Evolutionary conservation across 2,329 filamentous ascomycete species (phyloP).

Genomic region (Chrysoporthe austroafricana): DNA sequence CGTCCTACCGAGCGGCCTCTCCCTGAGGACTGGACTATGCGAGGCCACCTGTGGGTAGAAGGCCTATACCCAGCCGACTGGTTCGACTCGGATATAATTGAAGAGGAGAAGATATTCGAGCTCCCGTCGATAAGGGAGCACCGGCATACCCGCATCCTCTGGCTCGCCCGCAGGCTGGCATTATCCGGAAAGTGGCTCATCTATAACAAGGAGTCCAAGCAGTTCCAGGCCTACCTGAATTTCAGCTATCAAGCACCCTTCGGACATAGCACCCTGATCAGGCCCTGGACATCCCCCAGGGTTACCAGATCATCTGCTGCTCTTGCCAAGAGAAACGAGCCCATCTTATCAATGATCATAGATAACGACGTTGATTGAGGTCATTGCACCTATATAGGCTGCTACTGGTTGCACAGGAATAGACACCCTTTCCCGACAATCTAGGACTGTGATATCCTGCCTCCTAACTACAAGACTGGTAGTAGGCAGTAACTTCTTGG

Average conservation of each 20-base stretch:
- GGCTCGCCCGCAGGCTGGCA: conserved; percentile 56
- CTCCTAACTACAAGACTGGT: too few species aligned
- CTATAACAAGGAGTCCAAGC: conserved; percentile 44
- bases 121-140: conserved; percentile 59
- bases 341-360: too few species aligned
- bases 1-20: conserved; percentile 56
- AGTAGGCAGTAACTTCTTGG: too few species aligned
- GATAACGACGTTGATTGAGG: too few species aligned
- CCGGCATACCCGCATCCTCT: conserved; percentile 63
- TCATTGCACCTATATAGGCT: too few species aligned
- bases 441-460: too few species aligned
- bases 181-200: conserved; percentile 46
- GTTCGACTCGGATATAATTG: conserved; percentile 61
- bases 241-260: conserved; percentile 38
- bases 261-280: background rate
- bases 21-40: conserved; percentile 70
- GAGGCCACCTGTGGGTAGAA: conserved; percentile 64
- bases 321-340: too few species aligned
- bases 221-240: conserved; percentile 44
- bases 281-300: too few species aligned
- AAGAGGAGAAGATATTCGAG: conserved; percentile 71
- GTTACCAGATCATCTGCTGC: too few species aligned
- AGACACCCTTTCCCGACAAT: too few species aligned
- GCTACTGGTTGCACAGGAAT: too few species aligned
- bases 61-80: conserved; percentile 62